These are phyloP conservation scores for Leishmania tropica DNA, from an alignment of 208 protist species.

Conservation along the genomic window DNA sequence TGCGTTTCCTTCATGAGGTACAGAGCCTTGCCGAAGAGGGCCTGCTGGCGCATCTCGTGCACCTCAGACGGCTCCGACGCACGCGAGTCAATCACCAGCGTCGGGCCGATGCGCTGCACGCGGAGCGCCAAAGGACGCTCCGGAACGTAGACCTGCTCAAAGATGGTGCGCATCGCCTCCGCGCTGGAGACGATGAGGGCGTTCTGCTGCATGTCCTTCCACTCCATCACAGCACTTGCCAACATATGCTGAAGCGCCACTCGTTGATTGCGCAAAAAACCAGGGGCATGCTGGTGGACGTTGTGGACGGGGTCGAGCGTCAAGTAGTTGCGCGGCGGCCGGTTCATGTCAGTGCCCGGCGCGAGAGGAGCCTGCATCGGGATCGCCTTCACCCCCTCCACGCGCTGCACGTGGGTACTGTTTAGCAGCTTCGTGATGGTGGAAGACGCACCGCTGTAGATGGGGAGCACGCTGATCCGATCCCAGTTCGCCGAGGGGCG, in stretches of 20 bases:
- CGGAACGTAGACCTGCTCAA: slow-evolving; percentile 58
- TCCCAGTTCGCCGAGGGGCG: slow-evolving; percentile 9
- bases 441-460: slow-evolving; percentile 6
- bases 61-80: slow-evolving; percentile 41
- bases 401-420: slow-evolving; percentile 60
- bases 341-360: slow-evolving; percentile 71
- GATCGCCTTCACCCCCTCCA: slow-evolving; percentile 65
- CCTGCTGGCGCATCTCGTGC: slow-evolving; percentile 55
- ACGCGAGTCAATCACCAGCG: slow-evolving; percentile 66
- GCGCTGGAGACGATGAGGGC: slow-evolving; percentile 69
- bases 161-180: slow-evolving; percentile 71
- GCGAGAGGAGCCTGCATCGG: slow-evolving; percentile 57
- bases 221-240: slow-evolving; percentile 50
- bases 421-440: slow-evolving; percentile 32
- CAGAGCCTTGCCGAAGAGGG: slow-evolving; percentile 76
- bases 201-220: slow-evolving; percentile 54
- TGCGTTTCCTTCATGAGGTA: slow-evolving; percentile 66
- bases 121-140: slow-evolving; percentile 63
- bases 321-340: slow-evolving; percentile 74
- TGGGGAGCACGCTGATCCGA: slow-evolving; percentile 26
- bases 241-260: slow-evolving; percentile 70
- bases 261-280: slow-evolving; percentile 67
- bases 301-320: slow-evolving; percentile 66
- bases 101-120: slow-evolving; percentile 66
- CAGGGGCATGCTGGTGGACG: slow-evolving; percentile 79